Conservation (phyloP, 2,329 filamentous ascomycete genomes). For the Colletotrichum scovillei region DNA sequence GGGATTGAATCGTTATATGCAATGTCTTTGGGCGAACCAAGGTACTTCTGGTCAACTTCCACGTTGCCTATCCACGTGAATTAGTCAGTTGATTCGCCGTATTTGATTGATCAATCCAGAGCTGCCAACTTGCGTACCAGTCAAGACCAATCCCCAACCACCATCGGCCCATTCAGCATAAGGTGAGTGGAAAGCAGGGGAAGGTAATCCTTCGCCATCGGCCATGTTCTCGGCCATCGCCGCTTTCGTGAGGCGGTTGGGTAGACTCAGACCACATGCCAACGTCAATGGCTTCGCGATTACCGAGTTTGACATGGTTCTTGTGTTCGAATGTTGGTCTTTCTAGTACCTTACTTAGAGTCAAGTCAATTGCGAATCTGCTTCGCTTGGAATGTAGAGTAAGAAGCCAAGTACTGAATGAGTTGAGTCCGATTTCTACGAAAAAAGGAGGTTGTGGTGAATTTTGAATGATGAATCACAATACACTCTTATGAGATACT, state of each 20-base stretch:
- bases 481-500: background rate
- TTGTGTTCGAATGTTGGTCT: background rate
- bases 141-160: constrained; percentile 65
- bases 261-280: constrained; percentile 65
- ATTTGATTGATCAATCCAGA: too few species aligned
- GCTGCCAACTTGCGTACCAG: constrained; percentile 43
- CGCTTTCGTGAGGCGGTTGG: constrained; percentile 65
- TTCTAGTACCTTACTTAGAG: background rate
- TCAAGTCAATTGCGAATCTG: background rate
- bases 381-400: background rate
- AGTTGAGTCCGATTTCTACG: too few species aligned
- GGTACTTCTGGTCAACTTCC: constrained; percentile 51
- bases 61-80: constrained; percentile 52
- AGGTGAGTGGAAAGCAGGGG: constrained; percentile 51
- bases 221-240: constrained; percentile 61
- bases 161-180: constrained; percentile 66
- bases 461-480: background rate
- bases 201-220: constrained; percentile 55
- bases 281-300: constrained; percentile 54
- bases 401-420: background rate
- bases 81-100: background rate
- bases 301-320: constrained; percentile 9
- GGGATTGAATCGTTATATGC: constrained; percentile 45
- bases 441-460: too few species aligned
- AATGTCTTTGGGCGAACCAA: constrained; percentile 49